Evolutionary conservation across 345 rosid genomes (phyloP).

Genomic region (Populus deltoides): DNA sequence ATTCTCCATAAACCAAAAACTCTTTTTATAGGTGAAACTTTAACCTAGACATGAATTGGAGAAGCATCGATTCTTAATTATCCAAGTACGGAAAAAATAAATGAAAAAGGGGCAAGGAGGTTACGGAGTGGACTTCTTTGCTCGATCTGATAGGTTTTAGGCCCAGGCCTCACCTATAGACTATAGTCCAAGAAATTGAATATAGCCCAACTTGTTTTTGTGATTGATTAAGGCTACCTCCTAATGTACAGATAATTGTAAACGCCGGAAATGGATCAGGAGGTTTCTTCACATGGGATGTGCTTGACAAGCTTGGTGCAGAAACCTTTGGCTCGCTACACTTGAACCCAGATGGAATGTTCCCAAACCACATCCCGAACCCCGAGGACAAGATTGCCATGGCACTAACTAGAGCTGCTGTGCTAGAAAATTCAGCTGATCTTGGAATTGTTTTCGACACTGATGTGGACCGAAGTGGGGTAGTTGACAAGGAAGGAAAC

Average conservation of each 20-base stretch:
- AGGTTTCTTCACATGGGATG: conserved; percentile 88
- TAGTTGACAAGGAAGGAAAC: conserved; percentile 72
- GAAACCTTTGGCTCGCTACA: conserved; percentile 84
- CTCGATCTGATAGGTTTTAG: too few species aligned
- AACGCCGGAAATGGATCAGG: conserved; percentile 96
- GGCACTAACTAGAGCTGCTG: conserved; percentile 77
- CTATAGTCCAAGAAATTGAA: too few species aligned
- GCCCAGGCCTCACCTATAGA: too few species aligned
- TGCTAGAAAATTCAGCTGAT: conserved; percentile 64
- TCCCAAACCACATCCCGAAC: conserved; percentile 91
- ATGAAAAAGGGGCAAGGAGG: too few species aligned
- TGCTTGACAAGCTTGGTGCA: conserved; percentile 84
- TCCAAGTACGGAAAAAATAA: too few species aligned
- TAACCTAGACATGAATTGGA: too few species aligned
- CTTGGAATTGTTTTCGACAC: conserved; percentile 98
- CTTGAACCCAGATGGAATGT: conserved; percentile 88
- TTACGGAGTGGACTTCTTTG: too few species aligned
- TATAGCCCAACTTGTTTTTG: not conserved
- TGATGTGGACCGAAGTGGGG: conserved; percentile 88
- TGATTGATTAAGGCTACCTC: not conserved
- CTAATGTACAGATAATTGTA: conserved; percentile 41
- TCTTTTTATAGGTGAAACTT: too few species aligned
- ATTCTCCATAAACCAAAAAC: too few species aligned
- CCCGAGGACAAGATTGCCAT: conserved; percentile 87
- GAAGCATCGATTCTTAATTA: too few species aligned